These are phyloP conservation scores for Aspergillus affinis DNA, from an alignment of 495 filamentous ascomycete genomes.

Conservation along the genomic window DNA sequence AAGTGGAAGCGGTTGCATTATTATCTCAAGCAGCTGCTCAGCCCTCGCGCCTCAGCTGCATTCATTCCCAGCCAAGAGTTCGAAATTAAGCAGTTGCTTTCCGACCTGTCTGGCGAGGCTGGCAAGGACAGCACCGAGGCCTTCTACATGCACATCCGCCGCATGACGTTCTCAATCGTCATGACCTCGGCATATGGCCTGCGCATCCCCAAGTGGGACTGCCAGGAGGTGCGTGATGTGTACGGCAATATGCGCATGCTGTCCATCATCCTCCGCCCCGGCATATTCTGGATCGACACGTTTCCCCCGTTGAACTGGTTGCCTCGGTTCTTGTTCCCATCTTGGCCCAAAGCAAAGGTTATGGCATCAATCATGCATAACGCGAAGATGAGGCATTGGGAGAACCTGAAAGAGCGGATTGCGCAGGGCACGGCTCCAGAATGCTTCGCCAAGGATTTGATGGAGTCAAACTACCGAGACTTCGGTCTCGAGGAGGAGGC, in stretches of 20 bases:
- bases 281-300: not conserved
- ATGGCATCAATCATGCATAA: not conserved
- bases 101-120: constrained; percentile 35
- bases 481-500: not conserved
- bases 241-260: constrained; percentile 2
- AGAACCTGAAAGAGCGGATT: constrained; percentile 1
- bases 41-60: constrained; percentile 16
- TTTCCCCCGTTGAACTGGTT: constrained; percentile 2
- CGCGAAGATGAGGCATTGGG: constrained; percentile 1
- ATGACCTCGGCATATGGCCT: constrained; percentile 30
- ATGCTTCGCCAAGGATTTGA: constrained; percentile 4
- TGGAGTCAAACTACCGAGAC: not conserved
- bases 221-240: constrained; percentile 6
- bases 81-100: constrained; percentile 48
- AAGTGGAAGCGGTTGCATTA: constrained; percentile 40
- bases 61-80: constrained; percentile 46
- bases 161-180: constrained; percentile 28
- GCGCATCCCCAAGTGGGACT: constrained; percentile 24
- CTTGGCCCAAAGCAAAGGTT: not conserved
- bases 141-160: constrained; percentile 30
- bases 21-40: constrained; percentile 33
- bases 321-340: not conserved
- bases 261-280: not conserved
- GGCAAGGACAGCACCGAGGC: constrained; percentile 25
- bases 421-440: not conserved